phyloP scores from a whole-genome alignment of 306 rosid species.

The Begonia peltatifolia region DNA sequence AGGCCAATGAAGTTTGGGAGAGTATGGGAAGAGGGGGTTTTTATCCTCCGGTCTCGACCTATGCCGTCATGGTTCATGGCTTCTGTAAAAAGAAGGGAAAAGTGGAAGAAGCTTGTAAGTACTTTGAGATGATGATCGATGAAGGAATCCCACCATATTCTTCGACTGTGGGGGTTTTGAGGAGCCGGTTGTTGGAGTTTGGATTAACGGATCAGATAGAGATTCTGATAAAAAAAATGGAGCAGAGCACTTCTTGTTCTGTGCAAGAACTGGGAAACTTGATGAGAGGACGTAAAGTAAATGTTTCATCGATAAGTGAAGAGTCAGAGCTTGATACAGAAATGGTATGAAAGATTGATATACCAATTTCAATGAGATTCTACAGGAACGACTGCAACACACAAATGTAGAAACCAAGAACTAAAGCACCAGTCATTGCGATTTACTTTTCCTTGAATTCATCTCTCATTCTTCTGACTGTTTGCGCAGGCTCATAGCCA shows the following conservation, averaged over 20 bases:
- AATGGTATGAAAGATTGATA: too few relatives aligned
- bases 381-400: too few relatives aligned
- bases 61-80: conserved; percentile 75
- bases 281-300: conserved; percentile 32
- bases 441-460: too few relatives aligned
- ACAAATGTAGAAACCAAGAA: too few relatives aligned
- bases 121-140: conserved; percentile 77
- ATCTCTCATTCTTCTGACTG: too few relatives aligned
- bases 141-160: conserved; percentile 83
- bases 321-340: conserved; percentile 17
- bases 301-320: conserved; percentile 15
- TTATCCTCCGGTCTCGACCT: conserved; percentile 70
- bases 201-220: conserved; percentile 43
- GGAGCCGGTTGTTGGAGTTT: conserved; percentile 43
- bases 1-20: too few relatives aligned
- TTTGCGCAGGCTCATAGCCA: too few relatives aligned
- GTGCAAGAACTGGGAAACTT: conserved; percentile 44
- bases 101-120: conserved; percentile 70
- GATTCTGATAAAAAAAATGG: conserved; percentile 61
- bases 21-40: too few relatives aligned
- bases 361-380: too few relatives aligned
- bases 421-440: too few relatives aligned
- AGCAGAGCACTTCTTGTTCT: conserved; percentile 46
- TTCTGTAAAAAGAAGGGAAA: conserved; percentile 63
- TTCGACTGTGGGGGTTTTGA: conserved; percentile 49